Evolutionary conservation across 177 flowering plant species (phyloP), one percentile per base, ranked within the genome.

Genomic region (Vitis hybrid): DNA sequence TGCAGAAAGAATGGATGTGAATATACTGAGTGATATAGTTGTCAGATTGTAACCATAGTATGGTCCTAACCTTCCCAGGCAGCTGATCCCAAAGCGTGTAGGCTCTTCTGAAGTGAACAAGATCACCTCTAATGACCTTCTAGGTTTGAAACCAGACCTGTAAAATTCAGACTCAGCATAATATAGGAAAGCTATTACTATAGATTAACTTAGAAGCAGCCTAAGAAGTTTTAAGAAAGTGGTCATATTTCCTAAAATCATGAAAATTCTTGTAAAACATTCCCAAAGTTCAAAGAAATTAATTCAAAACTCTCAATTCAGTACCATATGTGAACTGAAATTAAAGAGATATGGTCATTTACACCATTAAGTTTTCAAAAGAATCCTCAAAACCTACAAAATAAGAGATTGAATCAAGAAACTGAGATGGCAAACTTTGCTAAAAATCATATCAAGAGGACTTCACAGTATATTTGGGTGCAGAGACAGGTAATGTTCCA

Each of bases 31-130:
- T 12, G 57, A 58, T 54, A 53, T 67, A 51, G 24, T 27, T 6
- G 46, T 41, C 46, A 41, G 2, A 0, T 41, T 41, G 0, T 53
- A 66, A 63, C 6, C 9, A 35, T 49, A 55, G 56, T 2, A 24
- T 27, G 24, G 73, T 32, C 17, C 77, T 71, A 53, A 93, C 99
- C 99, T 95, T 86, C 99, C 99, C 77, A 95, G 75, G 80, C 99
- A 95, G 87, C 98, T 84, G 71, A 95, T 93, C n/a, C 99, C 99
- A 77, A 87, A 95, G 30, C 97, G 91, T 49, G 98, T 93, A 21
- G 99, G 99, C 82, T 95, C 99, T 83, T 93, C 99, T 11, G 99
- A 95, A 55, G 99, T 95, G 86, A 95, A 95, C 80, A 90, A 72
- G 61, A 95, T 86, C 54, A 91, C 84, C 80, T 95, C 99, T 72